These are phyloP conservation scores for Mycena polygramma DNA, from an alignment of 768 basidiomycete species.

Conservation along the genomic window DNA sequence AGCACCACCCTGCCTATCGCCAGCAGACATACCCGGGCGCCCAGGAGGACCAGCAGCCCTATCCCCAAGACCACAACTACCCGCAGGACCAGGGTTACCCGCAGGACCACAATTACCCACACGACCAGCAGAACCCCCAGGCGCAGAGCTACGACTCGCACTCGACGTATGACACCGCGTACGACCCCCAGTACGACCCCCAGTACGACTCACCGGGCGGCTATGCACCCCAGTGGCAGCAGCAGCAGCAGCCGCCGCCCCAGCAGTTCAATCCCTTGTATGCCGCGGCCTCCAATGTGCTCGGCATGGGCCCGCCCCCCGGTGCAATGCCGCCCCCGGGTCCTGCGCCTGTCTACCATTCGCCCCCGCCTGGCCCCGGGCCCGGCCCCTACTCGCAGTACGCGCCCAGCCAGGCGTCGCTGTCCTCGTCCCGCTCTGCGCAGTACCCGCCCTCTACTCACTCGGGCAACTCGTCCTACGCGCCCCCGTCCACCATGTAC, in stretches of 20 bases:
- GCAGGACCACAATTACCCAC: neutral
- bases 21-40: neutral
- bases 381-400: constrained; percentile 42
- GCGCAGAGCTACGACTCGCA: constrained; percentile 38
- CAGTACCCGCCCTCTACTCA: constrained; percentile 42
- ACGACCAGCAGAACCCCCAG: constrained; percentile 34
- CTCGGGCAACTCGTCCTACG: constrained; percentile 42
- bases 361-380: constrained; percentile 39
- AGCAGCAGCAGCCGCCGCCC: constrained; percentile 43
- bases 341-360: constrained; percentile 39
- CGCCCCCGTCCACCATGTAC: constrained; percentile 32
- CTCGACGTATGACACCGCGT: constrained; percentile 32
- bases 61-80: constrained; percentile 14
- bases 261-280: constrained; percentile 72
- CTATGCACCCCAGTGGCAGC: constrained; percentile 37
- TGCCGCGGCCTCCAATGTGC: constrained; percentile 83
- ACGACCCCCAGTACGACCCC: constrained; percentile 25
- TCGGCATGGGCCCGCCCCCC: constrained; percentile 81
- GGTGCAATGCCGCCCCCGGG: constrained; percentile 43
- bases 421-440: constrained; percentile 49
- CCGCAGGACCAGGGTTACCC: neutral
- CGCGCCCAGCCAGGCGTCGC: constrained; percentile 38
- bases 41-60: constrained; percentile 8
- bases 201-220: constrained; percentile 32
- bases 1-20: neutral